phyloP scores from a whole-genome alignment of 768 basidiomycete species.

The Xerocomellus intermedius region DNA sequence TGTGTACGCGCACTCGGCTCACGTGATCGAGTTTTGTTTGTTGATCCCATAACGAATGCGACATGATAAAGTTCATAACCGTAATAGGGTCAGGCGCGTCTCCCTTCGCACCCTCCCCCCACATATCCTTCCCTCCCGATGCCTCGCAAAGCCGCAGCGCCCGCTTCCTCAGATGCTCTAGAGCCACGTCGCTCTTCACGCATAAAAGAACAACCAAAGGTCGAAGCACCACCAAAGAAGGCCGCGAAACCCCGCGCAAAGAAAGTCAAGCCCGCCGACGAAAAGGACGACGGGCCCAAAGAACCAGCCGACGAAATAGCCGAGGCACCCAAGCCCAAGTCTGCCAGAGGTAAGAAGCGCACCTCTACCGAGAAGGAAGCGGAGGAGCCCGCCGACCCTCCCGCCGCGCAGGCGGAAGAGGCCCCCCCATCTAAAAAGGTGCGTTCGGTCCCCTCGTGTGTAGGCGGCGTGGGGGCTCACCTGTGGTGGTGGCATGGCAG shows the following conservation, averaged over 20 bases:
- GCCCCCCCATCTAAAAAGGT: constrained; percentile 69
- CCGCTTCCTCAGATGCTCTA: constrained; percentile 34
- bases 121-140: constrained; percentile 35
- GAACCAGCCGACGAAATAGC: constrained; percentile 30
- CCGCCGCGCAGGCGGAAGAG: constrained; percentile 36
- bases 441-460: constrained; percentile 10
- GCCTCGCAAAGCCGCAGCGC: constrained; percentile 68
- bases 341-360: constrained; percentile 57
- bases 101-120: constrained; percentile 20
- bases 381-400: constrained; percentile 37
- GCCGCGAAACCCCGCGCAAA: constrained; percentile 59
- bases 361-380: constrained; percentile 39
- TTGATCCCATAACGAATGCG: constrained; percentile 26
- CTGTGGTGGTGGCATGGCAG: constrained; percentile 24
- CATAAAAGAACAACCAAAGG: constrained; percentile 71
- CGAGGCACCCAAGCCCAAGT: constrained; percentile 42
- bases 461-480: not conserved
- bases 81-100: constrained; percentile 34
- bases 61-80: constrained; percentile 32
- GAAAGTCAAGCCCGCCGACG: constrained; percentile 39
- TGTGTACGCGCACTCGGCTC: constrained; percentile 31
- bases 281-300: constrained; percentile 47
- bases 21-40: constrained; percentile 37
- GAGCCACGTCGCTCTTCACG: constrained; percentile 71
- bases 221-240: constrained; percentile 52